phyloP scores from a whole-genome alignment of 768 basidiomycete genomes.

The Rhizopogon vulgaris region DNA sequence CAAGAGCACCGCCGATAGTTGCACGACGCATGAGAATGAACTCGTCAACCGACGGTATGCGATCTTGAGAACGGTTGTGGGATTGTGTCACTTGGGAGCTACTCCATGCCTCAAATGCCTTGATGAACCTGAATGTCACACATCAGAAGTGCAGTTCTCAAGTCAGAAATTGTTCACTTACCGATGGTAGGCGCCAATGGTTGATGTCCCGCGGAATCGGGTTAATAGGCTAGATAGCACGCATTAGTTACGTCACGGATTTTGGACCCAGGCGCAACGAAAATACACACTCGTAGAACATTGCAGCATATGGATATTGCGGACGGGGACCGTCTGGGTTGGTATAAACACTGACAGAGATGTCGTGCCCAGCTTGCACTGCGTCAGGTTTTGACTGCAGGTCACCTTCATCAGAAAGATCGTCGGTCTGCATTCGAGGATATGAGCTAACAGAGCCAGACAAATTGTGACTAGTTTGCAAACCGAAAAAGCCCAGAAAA shows the following conservation, averaged over 20 bases:
- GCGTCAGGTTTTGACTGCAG: slow-evolving; percentile 29
- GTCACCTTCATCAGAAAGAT: slow-evolving; percentile 31
- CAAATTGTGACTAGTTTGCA: background rate
- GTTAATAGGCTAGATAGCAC: slow-evolving; percentile 20
- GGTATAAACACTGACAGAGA: slow-evolving; percentile 24
- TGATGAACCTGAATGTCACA: slow-evolving; percentile 21
- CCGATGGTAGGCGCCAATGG: slow-evolving; percentile 30
- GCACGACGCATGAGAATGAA: slow-evolving; percentile 32
- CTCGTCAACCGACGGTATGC: slow-evolving; percentile 31
- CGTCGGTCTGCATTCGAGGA: slow-evolving; percentile 23
- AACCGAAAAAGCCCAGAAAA: slow-evolving; percentile 34
- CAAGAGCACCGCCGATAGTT: slow-evolving; percentile 32
- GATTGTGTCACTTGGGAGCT: slow-evolving; percentile 30
- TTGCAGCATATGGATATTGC: slow-evolving; percentile 30
- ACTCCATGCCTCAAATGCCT: slow-evolving; percentile 31
- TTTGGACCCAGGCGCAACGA: background rate
- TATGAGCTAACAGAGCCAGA: slow-evolving; percentile 2
- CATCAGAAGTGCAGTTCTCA: slow-evolving; percentile 1
- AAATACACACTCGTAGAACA: slow-evolving; percentile 31
- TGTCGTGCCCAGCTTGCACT: slow-evolving; percentile 26
- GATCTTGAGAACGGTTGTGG: slow-evolving; percentile 27
- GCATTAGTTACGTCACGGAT: slow-evolving; percentile 10
- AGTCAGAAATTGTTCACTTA: slow-evolving; percentile 3
- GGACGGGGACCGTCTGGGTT: slow-evolving; percentile 24
- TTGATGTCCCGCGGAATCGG: slow-evolving; percentile 31